phyloP scores from a whole-genome alignment of 129 eudicot genomes.

The Rutidosis leptorrhynchoides region DNA sequence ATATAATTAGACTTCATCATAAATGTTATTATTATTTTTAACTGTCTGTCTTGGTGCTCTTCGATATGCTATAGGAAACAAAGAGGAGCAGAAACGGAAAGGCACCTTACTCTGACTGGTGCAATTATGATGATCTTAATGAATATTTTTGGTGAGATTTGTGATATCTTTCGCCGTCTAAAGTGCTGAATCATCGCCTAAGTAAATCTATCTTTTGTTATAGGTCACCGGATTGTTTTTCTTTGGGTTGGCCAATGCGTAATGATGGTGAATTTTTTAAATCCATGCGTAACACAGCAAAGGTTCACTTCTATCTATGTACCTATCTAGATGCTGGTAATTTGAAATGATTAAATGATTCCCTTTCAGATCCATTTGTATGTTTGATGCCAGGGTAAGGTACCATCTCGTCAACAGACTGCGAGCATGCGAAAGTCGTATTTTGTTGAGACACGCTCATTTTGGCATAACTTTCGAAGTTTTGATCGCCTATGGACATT shows the following conservation, averaged over 20 bases:
- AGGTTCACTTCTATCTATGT: conserved; percentile 40
- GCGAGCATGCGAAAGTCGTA: conserved; percentile 84
- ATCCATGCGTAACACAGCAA: conserved; percentile 48
- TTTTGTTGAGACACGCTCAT: conserved; percentile 92
- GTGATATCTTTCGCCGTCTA: not conserved
- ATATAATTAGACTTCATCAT: not conserved
- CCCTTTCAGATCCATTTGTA: not conserved
- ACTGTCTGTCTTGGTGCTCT: conserved; percentile 48
- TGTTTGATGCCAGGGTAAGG: conserved; percentile 52
- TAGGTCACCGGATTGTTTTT: conserved; percentile 97
- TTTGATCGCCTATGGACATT: conserved; percentile 96
- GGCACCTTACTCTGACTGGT: conserved; percentile 90
- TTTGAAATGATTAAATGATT: not conserved
- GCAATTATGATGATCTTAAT: conserved; percentile 88
- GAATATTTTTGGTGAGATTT: conserved; percentile 84
- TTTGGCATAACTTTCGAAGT: conserved; percentile 94
- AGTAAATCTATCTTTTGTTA: not conserved
- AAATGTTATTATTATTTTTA: not conserved
- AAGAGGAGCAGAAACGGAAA: conserved; percentile 76
- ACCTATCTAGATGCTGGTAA: conserved; percentile 8
- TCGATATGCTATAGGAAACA: conserved; percentile 59
- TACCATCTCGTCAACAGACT: conserved; percentile 46
- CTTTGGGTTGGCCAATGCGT: conserved; percentile 99
- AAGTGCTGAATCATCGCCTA: conserved; percentile 5
- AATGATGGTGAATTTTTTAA: conserved; percentile 96